phyloP scores from a whole-genome alignment of 352 stramenopile species.

The Hyphochytrium catenoides region DNA sequence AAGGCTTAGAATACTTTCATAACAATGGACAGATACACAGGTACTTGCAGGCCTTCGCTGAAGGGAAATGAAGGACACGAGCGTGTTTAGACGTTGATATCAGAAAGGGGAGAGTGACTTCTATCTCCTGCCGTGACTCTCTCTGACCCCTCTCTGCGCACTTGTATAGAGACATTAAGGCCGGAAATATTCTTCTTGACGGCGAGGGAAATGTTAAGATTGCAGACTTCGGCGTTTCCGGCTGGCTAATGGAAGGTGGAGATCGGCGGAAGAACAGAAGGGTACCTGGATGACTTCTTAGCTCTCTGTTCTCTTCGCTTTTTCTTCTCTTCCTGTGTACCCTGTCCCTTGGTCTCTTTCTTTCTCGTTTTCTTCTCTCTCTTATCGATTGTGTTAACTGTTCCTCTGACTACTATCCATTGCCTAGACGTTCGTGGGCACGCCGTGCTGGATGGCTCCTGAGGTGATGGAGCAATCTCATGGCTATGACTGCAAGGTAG shows the following conservation, averaged over 20 bases:
- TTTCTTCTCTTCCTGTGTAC: no score
- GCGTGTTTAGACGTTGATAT: no score
- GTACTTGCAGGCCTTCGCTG: no score
- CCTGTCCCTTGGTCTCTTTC: no score
- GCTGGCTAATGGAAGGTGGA: slow-evolving; percentile 88
- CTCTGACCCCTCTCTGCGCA: background rate
- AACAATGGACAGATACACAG: slow-evolving; percentile 94
- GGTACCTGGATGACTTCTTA: no score
- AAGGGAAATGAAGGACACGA: no score
- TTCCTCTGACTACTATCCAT: background rate
- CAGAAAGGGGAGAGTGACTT: no score
- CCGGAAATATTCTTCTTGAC: slow-evolving; percentile 87
- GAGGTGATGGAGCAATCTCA: slow-evolving; percentile 74
- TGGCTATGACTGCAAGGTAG: slow-evolving; percentile 64
- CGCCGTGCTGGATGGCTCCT: slow-evolving; percentile 87
- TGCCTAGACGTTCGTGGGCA: slow-evolving; percentile 91
- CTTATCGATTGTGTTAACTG: background rate
- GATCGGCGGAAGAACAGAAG: slow-evolving; percentile 71
- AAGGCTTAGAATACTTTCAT: slow-evolving; percentile 97
- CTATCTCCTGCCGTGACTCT: background rate
- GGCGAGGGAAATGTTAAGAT: slow-evolving; percentile 83
- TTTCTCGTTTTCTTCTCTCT: no score
- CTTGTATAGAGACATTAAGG: slow-evolving; percentile 78
- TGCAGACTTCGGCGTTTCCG: slow-evolving; percentile 95
- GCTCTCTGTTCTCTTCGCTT: no score